Evolutionary conservation across 305 asterid species (phyloP).

Genomic region (Plantago lanceolata): DNA sequence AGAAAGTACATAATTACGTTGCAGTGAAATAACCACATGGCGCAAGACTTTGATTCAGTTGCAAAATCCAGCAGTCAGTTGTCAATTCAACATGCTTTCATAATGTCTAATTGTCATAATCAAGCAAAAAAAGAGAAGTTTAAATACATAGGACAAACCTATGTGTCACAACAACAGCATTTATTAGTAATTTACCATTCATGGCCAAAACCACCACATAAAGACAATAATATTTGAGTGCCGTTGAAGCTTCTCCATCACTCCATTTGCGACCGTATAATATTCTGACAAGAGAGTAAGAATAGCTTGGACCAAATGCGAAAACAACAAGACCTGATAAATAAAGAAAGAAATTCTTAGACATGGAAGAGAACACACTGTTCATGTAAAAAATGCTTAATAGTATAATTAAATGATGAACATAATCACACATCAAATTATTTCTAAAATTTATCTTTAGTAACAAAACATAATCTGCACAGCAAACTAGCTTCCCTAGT

Average conservation of each 20-base stretch:
- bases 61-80: slow-evolving; percentile 1
- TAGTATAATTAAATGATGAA: background rate
- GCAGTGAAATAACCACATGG: background rate
- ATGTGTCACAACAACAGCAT: background rate
- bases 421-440: background rate
- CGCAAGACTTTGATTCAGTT: slow-evolving; percentile 12
- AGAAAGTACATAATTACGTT: background rate
- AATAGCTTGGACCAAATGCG: slow-evolving; percentile 95
- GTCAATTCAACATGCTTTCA: background rate
- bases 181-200: slow-evolving; percentile 58
- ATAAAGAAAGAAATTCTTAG: slow-evolving; percentile 19
- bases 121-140: background rate
- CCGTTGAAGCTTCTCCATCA: slow-evolving; percentile 92
- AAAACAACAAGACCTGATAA: slow-evolving; percentile 68
- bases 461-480: background rate
- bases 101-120: slow-evolving; percentile 8
- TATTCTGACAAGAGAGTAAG: slow-evolving; percentile 81
- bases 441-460: too few relatives aligned
- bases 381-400: background rate
- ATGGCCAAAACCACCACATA: slow-evolving; percentile 81
- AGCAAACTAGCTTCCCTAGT: too few relatives aligned
- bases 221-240: slow-evolving; percentile 70
- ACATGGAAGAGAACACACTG: slow-evolving; percentile 6
- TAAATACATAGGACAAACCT: too few relatives aligned
- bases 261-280: slow-evolving; percentile 93